Conservation (phyloP, 1,139 yeast species). For the Wickerhamiella infanticola region DNA sequence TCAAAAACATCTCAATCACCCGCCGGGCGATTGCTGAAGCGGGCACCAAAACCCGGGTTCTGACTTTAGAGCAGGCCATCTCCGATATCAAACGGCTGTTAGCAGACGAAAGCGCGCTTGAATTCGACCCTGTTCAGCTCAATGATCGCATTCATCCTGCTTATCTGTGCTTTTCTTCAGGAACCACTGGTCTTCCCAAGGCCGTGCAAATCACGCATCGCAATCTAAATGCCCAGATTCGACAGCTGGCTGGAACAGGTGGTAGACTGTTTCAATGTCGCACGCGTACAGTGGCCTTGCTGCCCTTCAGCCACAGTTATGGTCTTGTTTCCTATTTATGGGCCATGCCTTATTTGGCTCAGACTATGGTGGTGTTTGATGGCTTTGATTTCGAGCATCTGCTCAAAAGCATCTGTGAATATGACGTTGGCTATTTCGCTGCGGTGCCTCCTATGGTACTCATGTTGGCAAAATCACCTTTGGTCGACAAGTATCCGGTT, state of each 20-base stretch:
- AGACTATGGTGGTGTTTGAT: constrained; percentile 16
- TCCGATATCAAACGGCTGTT: constrained; percentile 12
- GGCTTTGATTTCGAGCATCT: constrained; percentile 20
- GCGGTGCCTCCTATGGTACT: constrained; percentile 25
- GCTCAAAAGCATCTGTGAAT: constrained; percentile 16
- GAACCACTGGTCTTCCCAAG: constrained; percentile 62
- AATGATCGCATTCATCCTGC: neutral
- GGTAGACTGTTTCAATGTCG: neutral
- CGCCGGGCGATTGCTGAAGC: constrained; percentile 2
- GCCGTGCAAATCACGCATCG: constrained; percentile 49
- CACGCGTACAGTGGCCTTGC: constrained; percentile 1
- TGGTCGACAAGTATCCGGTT: constrained; percentile 20
- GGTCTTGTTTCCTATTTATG: constrained; percentile 20
- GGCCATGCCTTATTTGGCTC: constrained; percentile 14
- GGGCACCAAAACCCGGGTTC: neutral
- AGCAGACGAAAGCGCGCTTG: constrained; percentile 5
- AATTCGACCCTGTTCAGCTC: constrained; percentile 7
- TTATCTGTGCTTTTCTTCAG: constrained; percentile 42
- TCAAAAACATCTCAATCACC: constrained; percentile 1
- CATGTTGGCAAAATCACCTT: constrained; percentile 23
- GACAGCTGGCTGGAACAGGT: neutral
- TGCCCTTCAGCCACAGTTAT: constrained; percentile 26
- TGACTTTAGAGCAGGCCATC: constrained; percentile 4
- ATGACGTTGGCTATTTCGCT: constrained; percentile 17
- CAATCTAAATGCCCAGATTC: constrained; percentile 20